These are phyloP conservation scores for Colletotrichum aenigma DNA, from an alignment of 2,329 filamentous ascomycete species.

Conservation along the genomic window DNA sequence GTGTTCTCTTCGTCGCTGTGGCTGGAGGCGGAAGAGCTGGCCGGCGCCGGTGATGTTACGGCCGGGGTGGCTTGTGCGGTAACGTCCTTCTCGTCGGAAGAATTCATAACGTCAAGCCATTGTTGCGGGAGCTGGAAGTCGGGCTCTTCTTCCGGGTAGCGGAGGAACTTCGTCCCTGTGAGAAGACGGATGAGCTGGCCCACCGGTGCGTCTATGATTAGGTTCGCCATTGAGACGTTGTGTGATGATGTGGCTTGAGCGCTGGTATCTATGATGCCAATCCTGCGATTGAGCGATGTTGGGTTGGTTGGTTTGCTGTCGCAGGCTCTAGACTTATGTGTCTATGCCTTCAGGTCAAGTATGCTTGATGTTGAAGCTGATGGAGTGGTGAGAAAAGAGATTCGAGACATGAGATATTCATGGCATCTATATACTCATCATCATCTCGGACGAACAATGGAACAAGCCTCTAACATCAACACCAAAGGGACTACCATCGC, in stretches of 20 bases:
- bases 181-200: conserved; percentile 62
- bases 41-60: neutral
- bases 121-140: conserved; percentile 56
- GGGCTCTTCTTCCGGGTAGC: conserved; percentile 63
- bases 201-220: conserved; percentile 59
- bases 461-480: neutral
- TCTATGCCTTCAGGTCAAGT: neutral
- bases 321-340: neutral
- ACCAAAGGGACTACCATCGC: neutral
- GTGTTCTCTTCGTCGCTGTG: conserved; percentile 2
- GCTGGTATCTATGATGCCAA: neutral
- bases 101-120: conserved; percentile 39
- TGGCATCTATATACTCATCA: neutral
- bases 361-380: neutral
- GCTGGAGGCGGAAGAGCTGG: conserved; percentile 9
- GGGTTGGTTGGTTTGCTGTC: neutral
- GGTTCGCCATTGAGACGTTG: neutral
- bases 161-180: conserved; percentile 55
- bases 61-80: neutral
- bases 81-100: conserved; percentile 20
- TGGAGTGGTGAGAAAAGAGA: neutral
- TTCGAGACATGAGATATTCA: neutral
- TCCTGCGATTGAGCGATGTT: neutral
- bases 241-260: neutral
- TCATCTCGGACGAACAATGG: neutral